These are phyloP conservation scores for Fusarium albidum DNA, from an alignment of 2,329 filamentous ascomycete species.

Conservation along the genomic window DNA sequence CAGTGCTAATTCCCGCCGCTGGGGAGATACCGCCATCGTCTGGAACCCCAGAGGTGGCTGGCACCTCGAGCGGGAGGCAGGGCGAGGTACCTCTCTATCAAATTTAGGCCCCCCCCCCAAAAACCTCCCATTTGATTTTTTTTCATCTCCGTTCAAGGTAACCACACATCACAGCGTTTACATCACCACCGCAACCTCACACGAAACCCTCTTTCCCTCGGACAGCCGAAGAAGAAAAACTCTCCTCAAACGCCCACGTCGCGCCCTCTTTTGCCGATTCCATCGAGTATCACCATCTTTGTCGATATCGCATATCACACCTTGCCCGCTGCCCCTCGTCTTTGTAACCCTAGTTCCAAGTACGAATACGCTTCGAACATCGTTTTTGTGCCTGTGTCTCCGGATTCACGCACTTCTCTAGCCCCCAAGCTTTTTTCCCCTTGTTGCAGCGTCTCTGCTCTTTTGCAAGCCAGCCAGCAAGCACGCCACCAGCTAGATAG, in stretches of 20 bases:
- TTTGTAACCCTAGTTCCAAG: conserved; percentile 15
- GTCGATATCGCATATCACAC: conserved; percentile 33
- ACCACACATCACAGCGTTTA: conserved; percentile 38
- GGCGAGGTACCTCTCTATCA: conserved; percentile 38
- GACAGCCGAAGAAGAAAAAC: conserved; percentile 28
- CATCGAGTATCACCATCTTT: conserved; percentile 29
- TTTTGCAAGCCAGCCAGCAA: conserved; percentile 26
- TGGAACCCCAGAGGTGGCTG: conserved; percentile 16
- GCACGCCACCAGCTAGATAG: conserved; percentile 20
- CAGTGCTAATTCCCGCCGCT: conserved; percentile 29
- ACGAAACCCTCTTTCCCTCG: conserved; percentile 34
- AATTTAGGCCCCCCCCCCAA: conserved; percentile 44
- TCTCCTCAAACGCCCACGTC: conserved; percentile 23
- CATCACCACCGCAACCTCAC: conserved; percentile 42
- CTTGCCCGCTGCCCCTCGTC: conserved; percentile 28
- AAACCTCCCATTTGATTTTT: conserved; percentile 43
- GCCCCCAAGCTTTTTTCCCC: conserved; percentile 23
- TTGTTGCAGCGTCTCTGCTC: conserved; percentile 26
- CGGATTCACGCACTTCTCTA: conserved; percentile 23
- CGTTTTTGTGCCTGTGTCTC: conserved; percentile 35
- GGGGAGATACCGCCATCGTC: conserved; percentile 9
- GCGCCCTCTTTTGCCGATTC: conserved; percentile 29
- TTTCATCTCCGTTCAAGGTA: conserved; percentile 40
- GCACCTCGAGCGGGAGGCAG: conserved; percentile 13
- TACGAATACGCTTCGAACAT: conserved; percentile 33